Conservation (phyloP, 768 basidiomycete genomes). For the Tylopilus felleus region DNA sequence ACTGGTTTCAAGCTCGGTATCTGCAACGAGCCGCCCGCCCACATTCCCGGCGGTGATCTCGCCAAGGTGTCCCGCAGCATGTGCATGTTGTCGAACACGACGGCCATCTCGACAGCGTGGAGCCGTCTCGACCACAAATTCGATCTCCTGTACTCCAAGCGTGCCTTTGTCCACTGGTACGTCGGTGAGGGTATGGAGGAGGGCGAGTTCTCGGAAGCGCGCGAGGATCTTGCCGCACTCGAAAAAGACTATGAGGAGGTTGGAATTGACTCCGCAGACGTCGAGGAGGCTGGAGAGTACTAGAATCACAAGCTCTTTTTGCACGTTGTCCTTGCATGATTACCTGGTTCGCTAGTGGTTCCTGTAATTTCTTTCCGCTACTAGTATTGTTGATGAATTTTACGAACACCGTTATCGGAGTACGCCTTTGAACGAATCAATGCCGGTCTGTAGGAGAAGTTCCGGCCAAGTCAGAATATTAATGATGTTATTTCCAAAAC, state of each 20-base stretch:
- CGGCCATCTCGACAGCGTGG: constrained; percentile 72
- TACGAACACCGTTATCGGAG: neutral
- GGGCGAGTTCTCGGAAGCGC: constrained; percentile 98
- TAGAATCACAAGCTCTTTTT: constrained; percentile 19
- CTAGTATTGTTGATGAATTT: constrained; percentile 32
- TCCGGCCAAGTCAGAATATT: neutral
- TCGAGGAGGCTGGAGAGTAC: constrained; percentile 50
- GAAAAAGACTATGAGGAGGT: constrained; percentile 97
- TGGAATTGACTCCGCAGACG: constrained; percentile 51
- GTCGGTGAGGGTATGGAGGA: constrained; percentile 80
- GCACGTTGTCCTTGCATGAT: constrained; percentile 14
- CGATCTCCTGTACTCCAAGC: constrained; percentile 72
- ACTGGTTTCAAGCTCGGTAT: constrained; percentile 80
- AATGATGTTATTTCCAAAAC: constrained; percentile 27
- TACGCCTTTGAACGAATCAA: too few relatives aligned
- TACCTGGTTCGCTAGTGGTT: constrained; percentile 28
- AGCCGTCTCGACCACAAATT: constrained; percentile 75
- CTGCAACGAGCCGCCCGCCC: constrained; percentile 74
- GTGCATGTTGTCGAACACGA: constrained; percentile 79
- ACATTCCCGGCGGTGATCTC: constrained; percentile 72
- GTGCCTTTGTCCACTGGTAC: constrained; percentile 58
- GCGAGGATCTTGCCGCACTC: constrained; percentile 99
- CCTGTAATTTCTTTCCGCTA: constrained; percentile 27
- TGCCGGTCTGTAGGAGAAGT: too few relatives aligned
- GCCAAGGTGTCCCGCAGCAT: constrained; percentile 73